These are phyloP conservation scores for Kodamaea jinghongensis DNA, from an alignment of 805 yeast genomes.

Conservation along the genomic window DNA sequence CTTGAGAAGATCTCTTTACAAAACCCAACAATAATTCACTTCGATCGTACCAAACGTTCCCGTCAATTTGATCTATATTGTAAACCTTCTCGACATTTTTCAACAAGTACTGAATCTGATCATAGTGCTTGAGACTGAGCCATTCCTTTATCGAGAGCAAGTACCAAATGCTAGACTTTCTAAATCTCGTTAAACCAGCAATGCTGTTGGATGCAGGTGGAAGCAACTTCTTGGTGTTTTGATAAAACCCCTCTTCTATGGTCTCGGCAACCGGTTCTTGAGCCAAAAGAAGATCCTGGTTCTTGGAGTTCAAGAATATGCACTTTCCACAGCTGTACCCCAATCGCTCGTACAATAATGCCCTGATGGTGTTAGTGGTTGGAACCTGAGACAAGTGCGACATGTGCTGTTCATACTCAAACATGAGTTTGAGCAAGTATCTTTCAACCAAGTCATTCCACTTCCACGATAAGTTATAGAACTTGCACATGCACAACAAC, in stretches of 20 bases:
- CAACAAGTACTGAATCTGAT: constrained; percentile 27
- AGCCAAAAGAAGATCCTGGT: constrained; percentile 3
- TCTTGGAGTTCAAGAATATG: constrained; percentile 13
- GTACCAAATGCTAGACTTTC: constrained; percentile 79
- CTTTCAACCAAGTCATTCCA: constrained; percentile 44
- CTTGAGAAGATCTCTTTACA: constrained; percentile 11
- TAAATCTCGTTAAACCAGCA: constrained; percentile 55
- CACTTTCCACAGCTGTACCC: constrained; percentile 50
- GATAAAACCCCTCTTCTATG: constrained; percentile 33
- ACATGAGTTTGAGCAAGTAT: constrained; percentile 46
- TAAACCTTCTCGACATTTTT: constrained; percentile 25
- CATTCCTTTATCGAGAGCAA: constrained; percentile 73
- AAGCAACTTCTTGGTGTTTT: constrained; percentile 33
- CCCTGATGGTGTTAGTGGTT: constrained; percentile 32
- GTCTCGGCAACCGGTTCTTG: constrained; percentile 1
- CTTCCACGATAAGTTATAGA: constrained; percentile 43
- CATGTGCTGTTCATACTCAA: constrained; percentile 44
- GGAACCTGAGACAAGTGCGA: constrained; percentile 40
- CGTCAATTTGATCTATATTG: constrained; percentile 15
- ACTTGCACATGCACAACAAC: constrained; percentile 47
- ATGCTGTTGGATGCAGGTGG: constrained; percentile 37
- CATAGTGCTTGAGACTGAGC: constrained; percentile 30
- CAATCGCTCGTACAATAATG: constrained; percentile 41
- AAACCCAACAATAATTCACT: constrained; percentile 28
- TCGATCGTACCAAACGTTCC: constrained; percentile 32